These are phyloP conservation scores for Friedmanniomyces endolithicus DNA, from an alignment of 495 filamentous ascomycete genomes.

Conservation along the genomic window DNA sequence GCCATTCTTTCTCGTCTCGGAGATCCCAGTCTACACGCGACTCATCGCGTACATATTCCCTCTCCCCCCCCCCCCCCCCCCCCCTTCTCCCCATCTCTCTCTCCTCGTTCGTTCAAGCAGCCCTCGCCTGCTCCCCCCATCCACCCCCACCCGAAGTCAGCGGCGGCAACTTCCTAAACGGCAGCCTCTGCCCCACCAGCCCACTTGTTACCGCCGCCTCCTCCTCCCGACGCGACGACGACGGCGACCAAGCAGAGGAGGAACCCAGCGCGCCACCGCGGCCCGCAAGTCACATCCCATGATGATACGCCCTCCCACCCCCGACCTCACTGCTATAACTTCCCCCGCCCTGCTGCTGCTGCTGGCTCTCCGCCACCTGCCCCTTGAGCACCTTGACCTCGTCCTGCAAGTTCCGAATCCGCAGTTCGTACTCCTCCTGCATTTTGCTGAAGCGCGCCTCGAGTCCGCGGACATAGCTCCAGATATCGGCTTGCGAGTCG, in stretches of 20 bases:
- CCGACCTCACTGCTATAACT: constrained; percentile 19
- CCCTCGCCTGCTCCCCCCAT: background rate
- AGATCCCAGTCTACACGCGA: too few species aligned
- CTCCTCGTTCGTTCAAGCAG: background rate
- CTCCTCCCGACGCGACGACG: too few species aligned
- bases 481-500: constrained; percentile 17
- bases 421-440: constrained; percentile 27
- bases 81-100: too few species aligned
- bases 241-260: background rate
- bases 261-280: background rate
- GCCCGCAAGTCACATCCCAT: constrained; percentile 4
- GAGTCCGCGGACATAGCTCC: constrained; percentile 25
- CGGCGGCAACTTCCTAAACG: background rate
- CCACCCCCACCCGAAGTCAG: background rate
- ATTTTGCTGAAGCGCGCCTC: constrained; percentile 23
- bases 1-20: too few species aligned
- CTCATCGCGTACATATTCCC: too few species aligned
- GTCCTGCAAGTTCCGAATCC: constrained; percentile 23
- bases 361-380: constrained; percentile 12
- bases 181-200: background rate
- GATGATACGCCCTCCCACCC: background rate
- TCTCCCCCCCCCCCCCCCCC: too few species aligned
- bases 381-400: constrained; percentile 25
- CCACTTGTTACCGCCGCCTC: background rate
- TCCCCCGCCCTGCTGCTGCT: too few species aligned